phyloP scores from a whole-genome alignment of 2,329 filamentous ascomycete genomes.

The Alternaria arborescens region DNA sequence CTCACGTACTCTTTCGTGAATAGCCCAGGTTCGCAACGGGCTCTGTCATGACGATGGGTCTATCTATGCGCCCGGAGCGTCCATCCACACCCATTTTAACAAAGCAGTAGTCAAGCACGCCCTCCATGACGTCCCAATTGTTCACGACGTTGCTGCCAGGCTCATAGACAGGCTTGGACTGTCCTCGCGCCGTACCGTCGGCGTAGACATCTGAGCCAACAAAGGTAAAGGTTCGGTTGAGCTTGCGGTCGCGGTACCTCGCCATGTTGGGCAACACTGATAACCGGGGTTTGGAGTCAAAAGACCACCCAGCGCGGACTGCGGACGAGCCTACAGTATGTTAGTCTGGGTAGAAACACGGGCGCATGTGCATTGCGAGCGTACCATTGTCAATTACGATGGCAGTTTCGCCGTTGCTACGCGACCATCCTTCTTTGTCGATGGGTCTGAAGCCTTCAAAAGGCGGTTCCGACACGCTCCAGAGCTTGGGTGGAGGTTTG shows the following conservation, averaged over 20 bases:
- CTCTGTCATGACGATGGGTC: slow-evolving; percentile 95
- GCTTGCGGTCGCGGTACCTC: slow-evolving; percentile 92
- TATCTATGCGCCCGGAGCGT: slow-evolving; percentile 75
- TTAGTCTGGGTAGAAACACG: slow-evolving; percentile 22
- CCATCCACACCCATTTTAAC: slow-evolving; percentile 89
- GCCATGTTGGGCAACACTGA: slow-evolving; percentile 89
- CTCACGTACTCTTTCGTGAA: slow-evolving; percentile 78
- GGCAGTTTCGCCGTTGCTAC: slow-evolving; percentile 70
- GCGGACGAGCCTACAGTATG: slow-evolving; percentile 75
- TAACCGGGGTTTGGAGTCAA: slow-evolving; percentile 82
- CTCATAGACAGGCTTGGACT: slow-evolving; percentile 91
- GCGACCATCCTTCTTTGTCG: slow-evolving; percentile 73
- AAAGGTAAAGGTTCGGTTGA: slow-evolving; percentile 90
- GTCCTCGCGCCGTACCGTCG: slow-evolving; percentile 89
- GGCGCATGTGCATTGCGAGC: slow-evolving; percentile 1
- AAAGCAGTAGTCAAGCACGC: slow-evolving; percentile 92
- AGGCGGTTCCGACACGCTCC: slow-evolving; percentile 65
- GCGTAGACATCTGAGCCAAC: slow-evolving; percentile 92
- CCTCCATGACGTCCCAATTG: slow-evolving; percentile 98
- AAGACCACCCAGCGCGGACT: slow-evolving; percentile 95
- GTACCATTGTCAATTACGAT: slow-evolving; percentile 98
- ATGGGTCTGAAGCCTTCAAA: slow-evolving; percentile 67
- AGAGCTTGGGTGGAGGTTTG: slow-evolving; percentile 63
- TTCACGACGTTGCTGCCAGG: slow-evolving; percentile 88
- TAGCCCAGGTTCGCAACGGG: slow-evolving; percentile 91